Percentiles rank a stretch among this genome's conserved stretches.
Evolutionary conservation across 768 basidiomycete genomes (phyloP).

Genomic region (Collybia sordida): DNA sequence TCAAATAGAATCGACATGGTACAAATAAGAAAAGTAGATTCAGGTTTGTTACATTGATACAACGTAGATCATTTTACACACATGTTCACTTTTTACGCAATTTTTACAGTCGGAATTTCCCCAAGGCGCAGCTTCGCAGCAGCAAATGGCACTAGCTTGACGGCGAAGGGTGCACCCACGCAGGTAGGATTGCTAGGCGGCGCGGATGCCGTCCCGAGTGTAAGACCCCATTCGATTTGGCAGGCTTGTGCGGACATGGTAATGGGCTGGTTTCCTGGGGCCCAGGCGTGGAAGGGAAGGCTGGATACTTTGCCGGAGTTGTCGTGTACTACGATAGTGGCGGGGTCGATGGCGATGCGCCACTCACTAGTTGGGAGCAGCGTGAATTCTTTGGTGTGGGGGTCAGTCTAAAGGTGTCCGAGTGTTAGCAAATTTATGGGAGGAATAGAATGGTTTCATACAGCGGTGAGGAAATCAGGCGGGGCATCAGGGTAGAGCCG

Average conservation of each 20-base stretch:
- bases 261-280: slow-evolving; percentile 35
- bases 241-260: slow-evolving; percentile 39
- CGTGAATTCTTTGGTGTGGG: slow-evolving; percentile 36
- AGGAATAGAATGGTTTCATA: slow-evolving; percentile 14
- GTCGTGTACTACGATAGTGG: slow-evolving; percentile 31
- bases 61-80: too few species aligned
- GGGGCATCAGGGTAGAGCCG: slow-evolving; percentile 36
- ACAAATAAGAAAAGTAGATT: too few species aligned
- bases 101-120: slow-evolving; percentile 37
- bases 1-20: too few species aligned
- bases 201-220: slow-evolving; percentile 30
- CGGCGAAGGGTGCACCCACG: slow-evolving; percentile 26
- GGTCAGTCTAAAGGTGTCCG: slow-evolving; percentile 29
- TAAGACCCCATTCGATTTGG: slow-evolving; percentile 35
- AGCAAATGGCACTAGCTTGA: slow-evolving; percentile 39
- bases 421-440: background rate
- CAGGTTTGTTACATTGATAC: too few species aligned
- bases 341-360: slow-evolving; percentile 39
- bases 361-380: slow-evolving; percentile 37
- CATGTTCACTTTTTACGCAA: background rate
- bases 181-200: slow-evolving; percentile 37
- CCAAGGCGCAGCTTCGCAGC: slow-evolving; percentile 38
- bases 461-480: slow-evolving; percentile 31
- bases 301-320: slow-evolving; percentile 19
- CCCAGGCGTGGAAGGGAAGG: slow-evolving; percentile 41